Evolutionary conservation across 2,329 filamentous ascomycete species (phyloP).

Genomic region (Knufia fluminis): DNA sequence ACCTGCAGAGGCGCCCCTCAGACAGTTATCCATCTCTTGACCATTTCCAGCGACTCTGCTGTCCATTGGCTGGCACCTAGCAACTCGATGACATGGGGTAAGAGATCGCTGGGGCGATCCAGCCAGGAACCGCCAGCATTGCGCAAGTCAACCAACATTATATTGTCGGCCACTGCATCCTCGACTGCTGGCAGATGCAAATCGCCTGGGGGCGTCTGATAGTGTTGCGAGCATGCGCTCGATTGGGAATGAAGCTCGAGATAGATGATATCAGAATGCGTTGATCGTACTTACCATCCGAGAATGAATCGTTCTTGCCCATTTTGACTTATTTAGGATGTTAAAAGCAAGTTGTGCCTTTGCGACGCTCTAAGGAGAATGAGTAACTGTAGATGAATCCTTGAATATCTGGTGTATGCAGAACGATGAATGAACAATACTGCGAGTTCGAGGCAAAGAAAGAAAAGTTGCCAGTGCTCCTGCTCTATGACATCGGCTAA

Average conservation of each 20-base stretch:
- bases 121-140: not conserved
- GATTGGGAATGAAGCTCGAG: constrained; percentile 1
- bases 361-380: constrained; percentile 3
- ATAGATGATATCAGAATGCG: constrained; percentile 3
- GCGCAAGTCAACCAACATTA: not conserved
- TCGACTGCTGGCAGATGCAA: no score
- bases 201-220: not conserved
- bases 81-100: not conserved
- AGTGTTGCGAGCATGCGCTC: not conserved
- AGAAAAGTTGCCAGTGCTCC: constrained; percentile 5
- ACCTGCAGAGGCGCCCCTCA: not conserved
- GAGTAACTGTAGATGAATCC: constrained; percentile 6
- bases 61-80: not conserved
- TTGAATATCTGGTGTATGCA: constrained; percentile 11
- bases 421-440: constrained; percentile 1
- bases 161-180: no score
- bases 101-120: not conserved
- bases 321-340: constrained; percentile 14
- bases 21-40: not conserved
- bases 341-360: constrained; percentile 8
- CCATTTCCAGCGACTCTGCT: not conserved
- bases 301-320: constrained; percentile 22
- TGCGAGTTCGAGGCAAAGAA: constrained; percentile 11
- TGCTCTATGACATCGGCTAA: constrained; percentile 9
- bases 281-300: constrained; percentile 17